These are phyloP conservation scores for Agrostemma githago DNA, from an alignment of 148 eudicot species.

Conservation along the genomic window DNA sequence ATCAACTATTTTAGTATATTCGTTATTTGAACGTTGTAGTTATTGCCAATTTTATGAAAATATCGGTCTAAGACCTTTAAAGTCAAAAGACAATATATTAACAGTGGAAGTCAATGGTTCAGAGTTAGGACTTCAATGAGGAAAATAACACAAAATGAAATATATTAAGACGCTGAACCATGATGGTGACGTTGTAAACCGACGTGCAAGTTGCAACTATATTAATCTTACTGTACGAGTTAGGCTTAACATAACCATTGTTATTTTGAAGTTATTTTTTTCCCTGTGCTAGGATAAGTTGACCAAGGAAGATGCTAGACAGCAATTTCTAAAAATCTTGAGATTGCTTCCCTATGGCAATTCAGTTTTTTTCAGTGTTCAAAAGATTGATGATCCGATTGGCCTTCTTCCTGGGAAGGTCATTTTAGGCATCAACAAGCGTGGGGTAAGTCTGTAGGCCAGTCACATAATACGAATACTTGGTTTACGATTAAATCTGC, in stretches of 20 bases:
- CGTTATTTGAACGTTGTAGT: neutral
- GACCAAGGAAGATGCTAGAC: conserved; percentile 97
- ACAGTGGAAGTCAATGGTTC: no score
- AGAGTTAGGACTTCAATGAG: no score
- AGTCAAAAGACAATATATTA: no score
- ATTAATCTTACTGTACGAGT: neutral
- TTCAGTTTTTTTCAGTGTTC: conserved; percentile 96
- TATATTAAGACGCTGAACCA: neutral
- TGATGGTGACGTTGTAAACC: neutral
- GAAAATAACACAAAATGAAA: no score
- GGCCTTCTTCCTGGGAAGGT: conserved; percentile 95
- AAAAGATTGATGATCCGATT: conserved; percentile 98
- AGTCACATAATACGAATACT: neutral
- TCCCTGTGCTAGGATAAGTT: conserved; percentile 57
- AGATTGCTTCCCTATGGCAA: conserved; percentile 91
- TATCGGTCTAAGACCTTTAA: no score
- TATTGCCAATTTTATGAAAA: no score
- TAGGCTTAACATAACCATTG: neutral
- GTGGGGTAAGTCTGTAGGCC: conserved; percentile 63
- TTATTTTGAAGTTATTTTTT: neutral
- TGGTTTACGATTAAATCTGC: neutral
- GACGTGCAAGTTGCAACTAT: neutral
- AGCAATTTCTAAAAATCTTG: conserved; percentile 76
- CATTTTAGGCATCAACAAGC: conserved; percentile 87
- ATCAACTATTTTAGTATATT: no score